Evolutionary conservation across 164 flowering plant genomes (phyloP).

Genomic region (Umbellularia californica): DNA sequence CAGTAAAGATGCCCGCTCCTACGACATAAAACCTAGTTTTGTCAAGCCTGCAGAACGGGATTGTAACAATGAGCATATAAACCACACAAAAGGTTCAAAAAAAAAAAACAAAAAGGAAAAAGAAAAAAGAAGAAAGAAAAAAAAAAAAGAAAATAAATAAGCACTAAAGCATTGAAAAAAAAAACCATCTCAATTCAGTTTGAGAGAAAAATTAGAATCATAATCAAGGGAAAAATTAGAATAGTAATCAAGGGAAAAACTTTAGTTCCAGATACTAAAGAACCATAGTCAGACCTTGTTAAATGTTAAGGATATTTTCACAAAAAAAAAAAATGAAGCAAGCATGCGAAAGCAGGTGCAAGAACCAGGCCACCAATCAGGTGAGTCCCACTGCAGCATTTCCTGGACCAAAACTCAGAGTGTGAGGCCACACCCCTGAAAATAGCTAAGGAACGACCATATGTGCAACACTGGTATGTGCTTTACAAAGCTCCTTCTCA

Average conservation of each 20-base stretch:
- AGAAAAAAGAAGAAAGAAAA: not conserved
- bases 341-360: not conserved
- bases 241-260: not conserved
- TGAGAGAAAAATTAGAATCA: too few relatives aligned
- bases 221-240: not conserved
- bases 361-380: not conserved
- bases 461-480: not conserved
- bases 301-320: not conserved
- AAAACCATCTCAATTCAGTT: not conserved
- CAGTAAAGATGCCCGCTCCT: constrained; percentile 97
- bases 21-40: constrained; percentile 86
- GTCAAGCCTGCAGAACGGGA: constrained; percentile 71
- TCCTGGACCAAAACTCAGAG: not conserved
- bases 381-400: not conserved
- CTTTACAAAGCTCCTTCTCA: not conserved
- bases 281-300: not conserved
- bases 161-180: not conserved
- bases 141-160: not conserved
- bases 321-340: not conserved
- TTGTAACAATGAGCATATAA: constrained; percentile 10
- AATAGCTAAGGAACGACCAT: not conserved
- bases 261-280: not conserved
- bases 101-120: not conserved
- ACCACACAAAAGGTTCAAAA: too few relatives aligned
- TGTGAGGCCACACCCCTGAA: not conserved